Conservation (phyloP, 225 moss, liverwort and hornwort genomes). For the Pseudoscleropodium purum region DNA sequence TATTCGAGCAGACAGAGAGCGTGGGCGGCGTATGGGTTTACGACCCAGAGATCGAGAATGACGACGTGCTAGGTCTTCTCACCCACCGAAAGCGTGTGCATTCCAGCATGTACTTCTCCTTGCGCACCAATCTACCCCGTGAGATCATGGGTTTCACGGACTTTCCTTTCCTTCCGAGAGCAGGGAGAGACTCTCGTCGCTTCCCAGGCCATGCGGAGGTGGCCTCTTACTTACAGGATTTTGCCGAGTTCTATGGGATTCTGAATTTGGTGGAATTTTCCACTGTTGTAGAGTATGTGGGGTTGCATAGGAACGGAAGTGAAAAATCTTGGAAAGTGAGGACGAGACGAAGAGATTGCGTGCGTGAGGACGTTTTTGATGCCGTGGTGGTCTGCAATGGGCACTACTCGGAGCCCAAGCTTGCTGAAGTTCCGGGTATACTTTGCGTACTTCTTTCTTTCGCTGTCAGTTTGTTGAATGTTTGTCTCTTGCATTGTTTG, state of each 20-base stretch:
- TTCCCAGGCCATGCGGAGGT: constrained; percentile 70
- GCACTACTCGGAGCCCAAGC: constrained; percentile 69
- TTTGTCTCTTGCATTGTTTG: not conserved
- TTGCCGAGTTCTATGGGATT: constrained; percentile 39
- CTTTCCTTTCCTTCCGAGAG: constrained; percentile 61
- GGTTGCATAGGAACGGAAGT: not conserved
- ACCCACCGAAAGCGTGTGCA: constrained; percentile 48
- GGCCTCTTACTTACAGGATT: constrained; percentile 48
- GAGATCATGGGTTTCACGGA: constrained; percentile 75
- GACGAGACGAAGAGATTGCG: constrained; percentile 6
- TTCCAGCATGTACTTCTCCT: constrained; percentile 63
- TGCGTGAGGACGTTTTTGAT: constrained; percentile 49
- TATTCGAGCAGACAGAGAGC: constrained; percentile 55
- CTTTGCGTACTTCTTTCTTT: not conserved
- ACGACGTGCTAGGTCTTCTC: constrained; percentile 41
- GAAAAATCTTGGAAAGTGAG: constrained; percentile 17
- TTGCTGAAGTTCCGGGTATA: constrained; percentile 68
- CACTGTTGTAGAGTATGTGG: constrained; percentile 50
- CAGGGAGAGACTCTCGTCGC: constrained; percentile 49
- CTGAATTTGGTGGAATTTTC: constrained; percentile 26
- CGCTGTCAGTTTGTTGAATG: not conserved
- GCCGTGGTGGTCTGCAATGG: constrained; percentile 86
- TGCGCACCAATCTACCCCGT: constrained; percentile 80
- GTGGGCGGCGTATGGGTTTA: constrained; percentile 86
- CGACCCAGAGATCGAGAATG: constrained; percentile 45